Percentiles rank a stretch among this genome's conserved stretches.
These are phyloP conservation scores for Kitagawia praeruptora DNA, from an alignment of 129 eudicot genomes.

Conservation along the genomic window DNA sequence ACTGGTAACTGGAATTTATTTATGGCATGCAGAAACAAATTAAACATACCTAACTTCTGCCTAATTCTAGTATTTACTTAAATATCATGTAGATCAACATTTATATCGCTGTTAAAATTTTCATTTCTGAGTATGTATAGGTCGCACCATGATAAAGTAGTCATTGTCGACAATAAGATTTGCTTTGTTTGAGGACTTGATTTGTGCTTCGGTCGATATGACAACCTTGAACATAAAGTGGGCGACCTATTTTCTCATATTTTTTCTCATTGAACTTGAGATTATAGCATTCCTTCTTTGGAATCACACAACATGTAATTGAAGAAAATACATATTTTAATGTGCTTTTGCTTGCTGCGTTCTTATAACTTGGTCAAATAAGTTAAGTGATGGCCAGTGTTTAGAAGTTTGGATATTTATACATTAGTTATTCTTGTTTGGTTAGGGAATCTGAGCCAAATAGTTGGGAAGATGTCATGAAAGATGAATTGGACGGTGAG, in stretches of 20 bases:
- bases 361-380: neutral
- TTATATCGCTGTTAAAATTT: neutral
- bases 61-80: too few species aligned
- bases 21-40: slow-evolving; percentile 51
- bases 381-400: neutral
- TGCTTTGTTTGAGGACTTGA: slow-evolving; percentile 93
- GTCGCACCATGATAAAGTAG: slow-evolving; percentile 98
- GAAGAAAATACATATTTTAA: too few species aligned
- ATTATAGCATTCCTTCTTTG: neutral
- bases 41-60: slow-evolving; percentile 2
- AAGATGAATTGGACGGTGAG: slow-evolving; percentile 76
- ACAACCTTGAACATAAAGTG: slow-evolving; percentile 76
- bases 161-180: slow-evolving; percentile 72
- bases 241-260: slow-evolving; percentile 28
- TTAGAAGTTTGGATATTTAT: slow-evolving; percentile 5
- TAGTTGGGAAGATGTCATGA: slow-evolving; percentile 93
- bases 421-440: slow-evolving; percentile 6
- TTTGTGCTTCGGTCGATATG: slow-evolving; percentile 97
- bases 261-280: slow-evolving; percentile 7
- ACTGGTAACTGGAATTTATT: slow-evolving; percentile 72
- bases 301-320: neutral
- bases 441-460: slow-evolving; percentile 96
- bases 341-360: neutral
- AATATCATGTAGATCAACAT: neutral
- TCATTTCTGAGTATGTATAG: slow-evolving; percentile 30